phyloP scores from a whole-genome alignment of 345 rosid species.

The Balakata baccata region DNA sequence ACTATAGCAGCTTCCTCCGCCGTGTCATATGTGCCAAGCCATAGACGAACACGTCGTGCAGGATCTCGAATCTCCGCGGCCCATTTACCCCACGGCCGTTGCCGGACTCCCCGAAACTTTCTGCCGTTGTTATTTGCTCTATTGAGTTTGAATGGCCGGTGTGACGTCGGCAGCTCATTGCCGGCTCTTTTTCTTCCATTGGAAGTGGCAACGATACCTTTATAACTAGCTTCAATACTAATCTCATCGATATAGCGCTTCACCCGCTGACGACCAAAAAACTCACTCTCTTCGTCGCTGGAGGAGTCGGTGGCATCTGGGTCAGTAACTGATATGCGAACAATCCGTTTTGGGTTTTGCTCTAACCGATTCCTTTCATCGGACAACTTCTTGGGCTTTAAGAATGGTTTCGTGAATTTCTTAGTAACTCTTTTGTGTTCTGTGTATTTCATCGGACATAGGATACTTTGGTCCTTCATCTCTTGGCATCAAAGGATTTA shows the following conservation, averaged over 20 bases:
- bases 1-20: slow-evolving; percentile 97
- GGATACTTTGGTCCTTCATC: slow-evolving; percentile 38
- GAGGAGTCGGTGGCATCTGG: slow-evolving; percentile 91
- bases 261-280: slow-evolving; percentile 45
- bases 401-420: slow-evolving; percentile 39
- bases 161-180: background rate
- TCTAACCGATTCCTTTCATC: background rate
- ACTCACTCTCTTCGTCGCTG: slow-evolving; percentile 67
- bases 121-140: slow-evolving; percentile 17
- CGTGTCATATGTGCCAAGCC: slow-evolving; percentile 87
- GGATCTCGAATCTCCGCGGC: slow-evolving; percentile 99
- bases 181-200: slow-evolving; percentile 29
- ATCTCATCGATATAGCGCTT: slow-evolving; percentile 74
- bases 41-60: slow-evolving; percentile 62
- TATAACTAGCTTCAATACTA: slow-evolving; percentile 37
- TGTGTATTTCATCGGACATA: slow-evolving; percentile 62
- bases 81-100: slow-evolving; percentile 98
- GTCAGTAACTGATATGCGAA: slow-evolving; percentile 63
- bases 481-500: slow-evolving; percentile 21
- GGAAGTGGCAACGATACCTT: background rate
- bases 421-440: slow-evolving; percentile 54
- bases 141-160: background rate
- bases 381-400: slow-evolving; percentile 15
- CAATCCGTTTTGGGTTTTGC: slow-evolving; percentile 16
- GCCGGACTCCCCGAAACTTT: slow-evolving; percentile 88